Conservation (phyloP, 805 yeast species). For the Candida palmyrensis region DNA sequence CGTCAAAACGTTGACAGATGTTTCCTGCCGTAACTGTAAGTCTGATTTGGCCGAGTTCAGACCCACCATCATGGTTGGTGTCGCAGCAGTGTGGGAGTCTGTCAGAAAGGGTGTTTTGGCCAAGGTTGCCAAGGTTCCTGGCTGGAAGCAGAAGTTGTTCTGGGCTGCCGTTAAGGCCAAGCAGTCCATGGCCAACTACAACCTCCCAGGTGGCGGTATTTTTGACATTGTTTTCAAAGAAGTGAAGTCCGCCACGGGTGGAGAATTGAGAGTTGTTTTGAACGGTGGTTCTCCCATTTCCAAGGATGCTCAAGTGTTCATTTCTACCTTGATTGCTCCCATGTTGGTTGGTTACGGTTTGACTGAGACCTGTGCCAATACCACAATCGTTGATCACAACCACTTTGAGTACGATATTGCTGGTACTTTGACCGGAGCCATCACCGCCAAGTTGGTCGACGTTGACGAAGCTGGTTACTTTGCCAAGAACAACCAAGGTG, state of each 20-base stretch:
- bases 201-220: conserved; percentile 68
- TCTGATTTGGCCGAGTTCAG: conserved; percentile 84
- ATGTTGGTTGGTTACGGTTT: conserved; percentile 94
- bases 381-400: conserved; percentile 60
- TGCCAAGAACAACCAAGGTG: conserved; percentile 92
- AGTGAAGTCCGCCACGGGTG: conserved; percentile 93
- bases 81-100: conserved; percentile 97
- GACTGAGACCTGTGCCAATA: conserved; percentile 93
- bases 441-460: conserved; percentile 85
- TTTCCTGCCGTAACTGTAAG: conserved; percentile 74
- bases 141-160: conserved; percentile 69
- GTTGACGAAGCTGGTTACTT: conserved; percentile 87
- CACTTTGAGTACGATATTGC: conserved; percentile 69
- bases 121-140: conserved; percentile 64
- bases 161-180: conserved; percentile 86
- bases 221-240: conserved; percentile 82
- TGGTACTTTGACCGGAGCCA: conserved; percentile 78
- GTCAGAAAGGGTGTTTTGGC: conserved; percentile 87
- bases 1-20: conserved; percentile 85
- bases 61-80: conserved; percentile 97
- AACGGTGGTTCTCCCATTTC: conserved; percentile 95
- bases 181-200: conserved; percentile 52
- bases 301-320: conserved; percentile 73
- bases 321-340: conserved; percentile 72
- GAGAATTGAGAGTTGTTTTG: conserved; percentile 63